These are phyloP conservation scores for Ascodesmis nigricans DNA, from an alignment of 495 filamentous ascomycete genomes.

Conservation along the genomic window DNA sequence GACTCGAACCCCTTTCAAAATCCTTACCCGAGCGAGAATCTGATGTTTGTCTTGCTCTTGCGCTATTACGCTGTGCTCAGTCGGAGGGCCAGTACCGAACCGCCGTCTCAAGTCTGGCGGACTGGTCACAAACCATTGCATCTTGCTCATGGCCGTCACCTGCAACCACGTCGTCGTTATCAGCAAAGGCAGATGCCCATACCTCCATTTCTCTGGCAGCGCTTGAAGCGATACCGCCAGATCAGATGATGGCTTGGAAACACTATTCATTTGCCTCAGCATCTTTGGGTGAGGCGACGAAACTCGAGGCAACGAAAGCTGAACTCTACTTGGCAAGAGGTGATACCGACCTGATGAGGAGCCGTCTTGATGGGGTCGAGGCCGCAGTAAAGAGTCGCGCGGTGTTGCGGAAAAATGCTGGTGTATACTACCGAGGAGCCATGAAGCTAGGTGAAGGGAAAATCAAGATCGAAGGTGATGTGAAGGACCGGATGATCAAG, in stretches of 20 bases:
- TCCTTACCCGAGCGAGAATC: constrained; percentile 5
- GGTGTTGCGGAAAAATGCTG: constrained; percentile 37
- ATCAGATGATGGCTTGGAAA: constrained; percentile 22
- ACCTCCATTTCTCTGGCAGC: constrained; percentile 32
- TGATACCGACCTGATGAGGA: constrained; percentile 38
- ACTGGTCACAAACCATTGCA: constrained; percentile 33
- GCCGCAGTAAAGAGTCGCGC: constrained; percentile 26
- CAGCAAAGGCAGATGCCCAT: constrained; percentile 36
- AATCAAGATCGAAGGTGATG: constrained; percentile 9
- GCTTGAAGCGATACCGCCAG: constrained; percentile 29
- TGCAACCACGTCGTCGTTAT: too few relatives aligned
- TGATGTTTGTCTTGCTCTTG: constrained; percentile 31
- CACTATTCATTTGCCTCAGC: constrained; percentile 14
- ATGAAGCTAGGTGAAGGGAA: constrained; percentile 23
- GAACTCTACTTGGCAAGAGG: constrained; percentile 40
- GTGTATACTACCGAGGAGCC: constrained; percentile 42
- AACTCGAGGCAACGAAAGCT: constrained; percentile 28
- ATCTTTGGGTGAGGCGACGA: constrained; percentile 31
- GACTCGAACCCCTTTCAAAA: background rate
- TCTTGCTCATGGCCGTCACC: too few relatives aligned
- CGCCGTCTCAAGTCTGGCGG: constrained; percentile 25
- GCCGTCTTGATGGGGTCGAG: constrained; percentile 26
- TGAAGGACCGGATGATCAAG: constrained; percentile 16
- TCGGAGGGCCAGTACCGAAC: constrained; percentile 34
- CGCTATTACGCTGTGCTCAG: constrained; percentile 31